Percentiles rank a stretch among this genome's conserved stretches.
phyloP scores from a whole-genome alignment of 2,329 filamentous ascomycete species.

The Fusarium beomiforme region DNA sequence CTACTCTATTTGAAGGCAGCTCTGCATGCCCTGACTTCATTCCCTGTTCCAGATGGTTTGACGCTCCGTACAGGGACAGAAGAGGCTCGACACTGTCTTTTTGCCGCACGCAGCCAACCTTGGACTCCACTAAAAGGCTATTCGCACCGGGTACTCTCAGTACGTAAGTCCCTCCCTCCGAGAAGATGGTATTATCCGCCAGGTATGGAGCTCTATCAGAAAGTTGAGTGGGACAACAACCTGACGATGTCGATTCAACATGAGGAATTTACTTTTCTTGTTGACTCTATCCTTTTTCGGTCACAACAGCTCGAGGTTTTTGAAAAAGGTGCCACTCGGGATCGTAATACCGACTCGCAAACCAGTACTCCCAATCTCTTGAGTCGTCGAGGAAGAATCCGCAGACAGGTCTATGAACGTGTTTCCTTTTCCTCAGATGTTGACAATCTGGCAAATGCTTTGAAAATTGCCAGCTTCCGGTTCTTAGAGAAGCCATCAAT shows the following conservation, averaged over 20 bases:
- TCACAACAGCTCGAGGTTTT: conserved; percentile 45
- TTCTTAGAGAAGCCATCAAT: too few relatives aligned
- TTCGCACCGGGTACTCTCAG: background rate
- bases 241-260: conserved; percentile 52
- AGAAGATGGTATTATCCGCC: conserved; percentile 51
- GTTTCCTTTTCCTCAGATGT: too few relatives aligned
- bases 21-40: conserved; percentile 70
- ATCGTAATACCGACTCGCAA: background rate
- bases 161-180: conserved; percentile 42
- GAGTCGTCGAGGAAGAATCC: too few relatives aligned
- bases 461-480: too few relatives aligned
- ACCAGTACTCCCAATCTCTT: background rate
- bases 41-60: conserved; percentile 64
- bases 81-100: conserved; percentile 63
- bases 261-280: conserved; percentile 47
- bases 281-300: conserved; percentile 42
- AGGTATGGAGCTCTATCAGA: conserved; percentile 47
- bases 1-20: conserved; percentile 66
- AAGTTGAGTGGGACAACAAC: conserved; percentile 45
- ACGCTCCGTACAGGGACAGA: conserved; percentile 69
- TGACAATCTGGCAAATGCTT: too few relatives aligned
- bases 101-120: conserved; percentile 53
- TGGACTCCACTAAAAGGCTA: conserved; percentile 51
- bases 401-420: too few relatives aligned
- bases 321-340: background rate